Evolutionary conservation across 768 basidiomycete genomes (phyloP).

Genomic region (Serendipita indica): DNA sequence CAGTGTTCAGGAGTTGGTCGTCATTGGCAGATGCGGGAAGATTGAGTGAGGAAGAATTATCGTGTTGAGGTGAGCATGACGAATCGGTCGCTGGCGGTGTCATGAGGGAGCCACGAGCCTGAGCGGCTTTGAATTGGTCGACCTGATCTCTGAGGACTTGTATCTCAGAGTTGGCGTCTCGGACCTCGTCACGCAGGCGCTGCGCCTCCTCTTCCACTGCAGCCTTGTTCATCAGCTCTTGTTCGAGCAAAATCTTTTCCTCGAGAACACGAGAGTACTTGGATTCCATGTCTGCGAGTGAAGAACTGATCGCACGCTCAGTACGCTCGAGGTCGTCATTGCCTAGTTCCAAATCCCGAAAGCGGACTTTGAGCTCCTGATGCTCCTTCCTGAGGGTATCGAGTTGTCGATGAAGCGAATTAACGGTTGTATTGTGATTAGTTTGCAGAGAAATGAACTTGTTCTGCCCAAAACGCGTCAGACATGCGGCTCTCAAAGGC

Average conservation of each 20-base stretch:
- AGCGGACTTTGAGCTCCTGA: slow-evolving; percentile 52
- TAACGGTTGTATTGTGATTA: slow-evolving; percentile 76
- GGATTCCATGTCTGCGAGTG: slow-evolving; percentile 67
- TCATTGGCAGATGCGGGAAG: slow-evolving; percentile 27
- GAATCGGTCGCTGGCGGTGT: slow-evolving; percentile 17
- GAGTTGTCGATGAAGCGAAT: slow-evolving; percentile 82
- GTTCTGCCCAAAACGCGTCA: slow-evolving; percentile 27
- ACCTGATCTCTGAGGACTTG: slow-evolving; percentile 70
- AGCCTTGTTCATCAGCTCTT: slow-evolving; percentile 85
- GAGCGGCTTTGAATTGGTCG: slow-evolving; percentile 23
- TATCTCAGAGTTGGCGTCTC: slow-evolving; percentile 83
- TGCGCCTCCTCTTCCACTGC: slow-evolving; percentile 82
- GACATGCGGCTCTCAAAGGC: slow-evolving; percentile 2
- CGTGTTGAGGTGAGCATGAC: slow-evolving; percentile 16
- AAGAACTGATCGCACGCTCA: slow-evolving; percentile 76
- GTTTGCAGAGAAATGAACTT: slow-evolving; percentile 84
- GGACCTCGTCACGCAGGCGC: slow-evolving; percentile 78
- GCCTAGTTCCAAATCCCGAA: slow-evolving; percentile 89
- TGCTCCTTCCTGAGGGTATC: slow-evolving; percentile 66
- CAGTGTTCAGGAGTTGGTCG: slow-evolving; percentile 44
- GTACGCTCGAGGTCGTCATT: slow-evolving; percentile 95
- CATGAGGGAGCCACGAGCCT: slow-evolving; percentile 15
- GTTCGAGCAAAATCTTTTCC: slow-evolving; percentile 93
- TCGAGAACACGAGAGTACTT: slow-evolving; percentile 85
- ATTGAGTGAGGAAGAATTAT: slow-evolving; percentile 22